Percentiles rank a stretch among this genome's conserved stretches.
Evolutionary conservation across 208 protist genomes (phyloP).

Genomic region (Tetramitus jugosus): DNA sequence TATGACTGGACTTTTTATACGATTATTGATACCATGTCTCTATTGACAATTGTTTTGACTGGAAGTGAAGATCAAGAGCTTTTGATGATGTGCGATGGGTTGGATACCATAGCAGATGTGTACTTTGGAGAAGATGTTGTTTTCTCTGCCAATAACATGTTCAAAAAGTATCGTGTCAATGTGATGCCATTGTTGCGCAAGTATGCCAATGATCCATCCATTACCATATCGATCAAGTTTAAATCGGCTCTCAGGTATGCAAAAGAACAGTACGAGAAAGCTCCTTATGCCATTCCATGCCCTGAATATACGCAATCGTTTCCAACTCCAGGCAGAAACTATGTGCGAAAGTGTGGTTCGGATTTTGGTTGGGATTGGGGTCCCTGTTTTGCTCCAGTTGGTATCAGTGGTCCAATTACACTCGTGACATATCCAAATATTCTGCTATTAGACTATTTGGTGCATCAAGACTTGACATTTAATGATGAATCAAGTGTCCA

Average conservation of each 20-base stretch:
- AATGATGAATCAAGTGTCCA: neutral
- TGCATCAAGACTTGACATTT: neutral
- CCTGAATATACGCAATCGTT: neutral
- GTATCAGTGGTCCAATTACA: neutral
- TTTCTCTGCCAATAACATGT: neutral
- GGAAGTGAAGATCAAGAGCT: neutral
- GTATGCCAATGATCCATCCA: too few relatives aligned
- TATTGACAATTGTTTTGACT: too few relatives aligned
- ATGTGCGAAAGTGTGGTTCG: neutral
- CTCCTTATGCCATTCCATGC: neutral
- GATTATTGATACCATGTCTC: too few relatives aligned
- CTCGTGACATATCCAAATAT: neutral
- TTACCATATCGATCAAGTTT: neutral
- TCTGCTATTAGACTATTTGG: neutral
- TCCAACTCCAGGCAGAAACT: neutral
- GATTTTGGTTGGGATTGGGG: conserved; percentile 14
- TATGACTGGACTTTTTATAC: neutral
- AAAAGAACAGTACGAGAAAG: neutral
- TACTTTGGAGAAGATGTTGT: neutral
- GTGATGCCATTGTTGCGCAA: too few relatives aligned
- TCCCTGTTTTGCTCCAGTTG: neutral
- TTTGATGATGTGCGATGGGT: neutral
- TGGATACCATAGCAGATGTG: neutral
- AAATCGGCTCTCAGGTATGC: neutral
- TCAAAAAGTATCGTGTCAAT: neutral